Conservation (phyloP, 352 stramenopile species). For the Pythium scleroteichum region DNA sequence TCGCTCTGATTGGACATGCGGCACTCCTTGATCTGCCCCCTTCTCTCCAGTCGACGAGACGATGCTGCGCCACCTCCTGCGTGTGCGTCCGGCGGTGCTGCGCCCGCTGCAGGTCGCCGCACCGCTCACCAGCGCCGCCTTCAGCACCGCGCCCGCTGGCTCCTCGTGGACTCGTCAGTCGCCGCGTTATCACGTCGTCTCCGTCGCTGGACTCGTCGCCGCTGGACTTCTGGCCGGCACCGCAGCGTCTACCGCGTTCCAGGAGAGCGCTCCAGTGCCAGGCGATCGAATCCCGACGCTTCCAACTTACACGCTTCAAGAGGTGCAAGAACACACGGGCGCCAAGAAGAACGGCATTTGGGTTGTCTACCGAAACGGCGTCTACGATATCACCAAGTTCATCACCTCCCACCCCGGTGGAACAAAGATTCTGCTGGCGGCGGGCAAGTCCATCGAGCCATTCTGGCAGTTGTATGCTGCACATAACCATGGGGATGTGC, state of each 20-base stretch:
- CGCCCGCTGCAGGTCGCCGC: conserved; percentile 1
- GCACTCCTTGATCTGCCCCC: neutral
- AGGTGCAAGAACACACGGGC: conserved; percentile 75
- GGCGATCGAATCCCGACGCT: conserved; percentile 44
- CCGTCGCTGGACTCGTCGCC: neutral
- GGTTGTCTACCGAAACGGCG: conserved; percentile 92
- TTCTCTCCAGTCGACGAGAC: neutral
- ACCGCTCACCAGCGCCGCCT: too few relatives aligned
- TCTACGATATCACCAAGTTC: conserved; percentile 98
- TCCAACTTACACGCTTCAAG: conserved; percentile 65
- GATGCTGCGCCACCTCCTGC: conserved; percentile 12
- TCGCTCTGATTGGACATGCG: conserved; percentile 20
- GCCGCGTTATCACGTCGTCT: neutral
- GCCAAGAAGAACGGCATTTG: conserved; percentile 82
- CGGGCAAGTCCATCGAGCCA: conserved; percentile 84
- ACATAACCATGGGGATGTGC: conserved; percentile 93
- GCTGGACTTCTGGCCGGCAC: conserved; percentile 6
- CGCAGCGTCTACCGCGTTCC: conserved; percentile 26
- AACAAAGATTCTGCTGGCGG: conserved; percentile 89
- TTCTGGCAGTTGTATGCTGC: conserved; percentile 97
- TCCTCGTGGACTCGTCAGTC: neutral
- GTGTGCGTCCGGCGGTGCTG: neutral
- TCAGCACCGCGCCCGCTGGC: too few relatives aligned
- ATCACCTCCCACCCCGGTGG: conserved; percentile 92
- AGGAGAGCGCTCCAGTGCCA: conserved; percentile 16